Conservation (phyloP, 2,329 filamentous ascomycete species). For the Xylariaceae sp. region DNA sequence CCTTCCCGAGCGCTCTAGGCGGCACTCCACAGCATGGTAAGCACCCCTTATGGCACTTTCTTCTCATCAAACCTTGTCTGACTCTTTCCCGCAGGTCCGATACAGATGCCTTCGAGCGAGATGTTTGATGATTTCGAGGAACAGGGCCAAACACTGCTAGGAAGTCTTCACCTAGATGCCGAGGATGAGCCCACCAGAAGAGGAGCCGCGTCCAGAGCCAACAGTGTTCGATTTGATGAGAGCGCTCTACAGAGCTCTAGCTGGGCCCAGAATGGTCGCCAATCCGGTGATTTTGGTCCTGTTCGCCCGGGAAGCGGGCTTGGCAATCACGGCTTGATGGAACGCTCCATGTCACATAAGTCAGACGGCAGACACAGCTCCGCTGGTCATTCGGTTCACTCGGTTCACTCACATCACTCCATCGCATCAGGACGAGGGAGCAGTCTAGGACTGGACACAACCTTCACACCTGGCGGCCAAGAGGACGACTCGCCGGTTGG, state of each 20-base stretch:
- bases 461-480: conserved; percentile 59
- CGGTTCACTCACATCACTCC: conserved; percentile 62
- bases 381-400: conserved; percentile 74
- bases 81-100: conserved; percentile 65
- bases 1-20: conserved; percentile 80
- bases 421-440: conserved; percentile 76
- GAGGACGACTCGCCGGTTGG: conserved; percentile 67
- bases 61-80: neutral
- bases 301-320: conserved; percentile 75
- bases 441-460: conserved; percentile 78
- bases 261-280: conserved; percentile 78
- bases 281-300: conserved; percentile 78
- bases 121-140: conserved; percentile 90
- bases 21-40: conserved; percentile 84
- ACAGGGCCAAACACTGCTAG: conserved; percentile 73
- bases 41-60: conserved; percentile 24
- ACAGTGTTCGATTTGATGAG: conserved; percentile 96
- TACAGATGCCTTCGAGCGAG: conserved; percentile 75
- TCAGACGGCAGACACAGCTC: conserved; percentile 95
- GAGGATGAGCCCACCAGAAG: conserved; percentile 83
- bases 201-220: conserved; percentile 85
- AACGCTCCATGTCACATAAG: conserved; percentile 88
- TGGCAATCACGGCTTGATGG: conserved; percentile 75
- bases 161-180: conserved; percentile 76
- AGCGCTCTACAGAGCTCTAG: conserved; percentile 84